A percentile compares a stretch with the other conserved stretches of the same genome.
These are phyloP conservation scores for Trichosporon faecale DNA, from an alignment of 1,284 basidiomycete genomes.

Conservation along the genomic window DNA sequence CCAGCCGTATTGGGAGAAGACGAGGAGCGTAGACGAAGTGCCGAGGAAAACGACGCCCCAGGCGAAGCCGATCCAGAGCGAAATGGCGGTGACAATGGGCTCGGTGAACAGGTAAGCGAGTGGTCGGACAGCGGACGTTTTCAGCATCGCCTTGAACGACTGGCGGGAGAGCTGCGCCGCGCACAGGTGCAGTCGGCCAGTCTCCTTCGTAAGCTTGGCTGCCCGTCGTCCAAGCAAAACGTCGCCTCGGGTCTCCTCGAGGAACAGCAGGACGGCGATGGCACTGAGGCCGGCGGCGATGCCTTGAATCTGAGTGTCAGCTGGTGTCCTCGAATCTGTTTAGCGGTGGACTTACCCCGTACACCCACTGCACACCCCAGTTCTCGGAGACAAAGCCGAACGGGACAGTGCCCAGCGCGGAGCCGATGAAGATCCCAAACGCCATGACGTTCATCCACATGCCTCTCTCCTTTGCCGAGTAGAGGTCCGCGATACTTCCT, in stretches of 20 bases:
- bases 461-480: constrained; percentile 47
- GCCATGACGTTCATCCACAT: constrained; percentile 52
- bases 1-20: constrained; percentile 45
- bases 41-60: constrained; percentile 48
- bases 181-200: constrained; percentile 47
- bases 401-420: constrained; percentile 29
- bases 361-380: constrained; percentile 43
- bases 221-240: constrained; percentile 53
- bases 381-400: constrained; percentile 38
- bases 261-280: constrained; percentile 40
- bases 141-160: constrained; percentile 39
- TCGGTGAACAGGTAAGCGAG: constrained; percentile 52
- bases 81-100: constrained; percentile 54
- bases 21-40: constrained; percentile 36
- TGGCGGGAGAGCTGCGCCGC: constrained; percentile 45
- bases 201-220: constrained; percentile 46
- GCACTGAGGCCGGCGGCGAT: constrained; percentile 36
- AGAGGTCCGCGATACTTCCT: constrained; percentile 51
- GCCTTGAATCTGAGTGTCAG: constrained; percentile 28
- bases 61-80: constrained; percentile 53
- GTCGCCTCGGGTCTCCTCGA: constrained; percentile 53
- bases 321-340: too few relatives aligned
- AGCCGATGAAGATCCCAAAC: constrained; percentile 47
- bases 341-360: constrained; percentile 28
- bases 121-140: constrained; percentile 44